Evolutionary conservation across 2,329 filamentous ascomycete genomes (phyloP), one percentile per base, ranked within the genome.

Genomic region (Juglanconis sp.): DNA sequence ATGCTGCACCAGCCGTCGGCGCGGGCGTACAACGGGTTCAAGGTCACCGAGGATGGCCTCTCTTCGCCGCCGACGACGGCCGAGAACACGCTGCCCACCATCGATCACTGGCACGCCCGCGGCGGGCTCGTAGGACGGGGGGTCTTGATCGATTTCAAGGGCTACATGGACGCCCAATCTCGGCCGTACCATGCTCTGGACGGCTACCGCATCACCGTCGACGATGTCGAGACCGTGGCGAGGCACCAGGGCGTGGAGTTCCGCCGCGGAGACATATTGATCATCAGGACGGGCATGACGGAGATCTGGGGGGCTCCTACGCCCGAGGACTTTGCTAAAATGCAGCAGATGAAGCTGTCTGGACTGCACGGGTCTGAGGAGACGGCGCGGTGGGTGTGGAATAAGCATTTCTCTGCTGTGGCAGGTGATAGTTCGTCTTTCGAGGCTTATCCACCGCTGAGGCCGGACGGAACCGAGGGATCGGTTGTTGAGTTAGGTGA

Each of bases 371-470:
- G 78, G 0, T 68, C 67, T 2, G 73, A 83, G 52, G 80, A 80
- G 49, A 80, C 87, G 4, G 74, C 84, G 7, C 80, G 83, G 56
- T 91, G 87, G 87, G 64, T 91, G 61, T 88, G 89, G 75, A 86
- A 91, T 67, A 83, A 81, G 65, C 86, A 87, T 56, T 90, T 91
- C 65, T 78, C 87, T 0, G 85, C 83, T 0, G 86, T 88, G 1
- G 86, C 81, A 0, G 85, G 85, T 0, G 88, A 91, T 68, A 75
- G 80, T 11, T 83, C 81, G 24, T 77, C 81, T 0, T 89, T 91
- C 63, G 88, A 91, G 73, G 79, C 81, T 0, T 83, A 84, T 72
- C 86, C 87, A 2, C 81, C 83, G 0, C 56, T 81, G 38, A 75
- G 78, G 57, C 64, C 72, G 5, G 75, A 79, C 54, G 77, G 77